Evolutionary conservation across 1,284 basidiomycete genomes (phyloP), one percentile per base, ranked within the genome.

Genomic region (Puccinia triticina): DNA sequence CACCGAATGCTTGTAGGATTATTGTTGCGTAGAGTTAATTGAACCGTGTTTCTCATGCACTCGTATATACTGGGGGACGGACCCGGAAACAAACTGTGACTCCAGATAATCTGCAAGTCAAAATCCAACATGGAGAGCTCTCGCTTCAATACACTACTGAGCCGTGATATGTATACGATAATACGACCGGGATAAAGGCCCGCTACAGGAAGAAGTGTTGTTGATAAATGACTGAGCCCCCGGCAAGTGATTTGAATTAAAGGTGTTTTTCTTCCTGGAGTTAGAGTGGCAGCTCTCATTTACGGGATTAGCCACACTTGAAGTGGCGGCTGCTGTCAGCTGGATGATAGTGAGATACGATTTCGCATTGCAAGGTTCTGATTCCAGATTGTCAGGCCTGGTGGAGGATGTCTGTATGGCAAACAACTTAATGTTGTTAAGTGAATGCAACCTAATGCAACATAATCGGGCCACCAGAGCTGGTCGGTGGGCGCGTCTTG

Each of bases 261-360:
- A 61, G 11, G 5, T 29, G 29, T 4, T 43, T 26, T 34, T 59
- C 26, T 61, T 61, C 59, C 26, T 61, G 59, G 29, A 61, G 26
- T 61, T 61, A 61, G 26, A 61, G 59, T 29, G 59, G 59, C 11
- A 61, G 59, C 14, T 18, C 59, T 61, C 55, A 57, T 57, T n/a
- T 2, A 57, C 55, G 23, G 55, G 55, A n/a, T n/a, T 26, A 26
- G 55, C 55, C 26, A 57, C 55, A 23, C 29, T 29, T 29, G 26
- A 61, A 61, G 55, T 59, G 55, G 55, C 55, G 55, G 55, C 55
- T 59, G 55, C 55, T 59, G 55, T 59, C 55, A 59, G 23, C 59
- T 12, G 34, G 14, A 61, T 43, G 59, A 61, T 61, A 59, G 26
- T 59, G 26, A 26, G 55, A 59, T 59, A 61, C 59, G 8, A 26